Conservation (phyloP, 768 basidiomycete genomes). For the Amylocystis lapponica region DNA sequence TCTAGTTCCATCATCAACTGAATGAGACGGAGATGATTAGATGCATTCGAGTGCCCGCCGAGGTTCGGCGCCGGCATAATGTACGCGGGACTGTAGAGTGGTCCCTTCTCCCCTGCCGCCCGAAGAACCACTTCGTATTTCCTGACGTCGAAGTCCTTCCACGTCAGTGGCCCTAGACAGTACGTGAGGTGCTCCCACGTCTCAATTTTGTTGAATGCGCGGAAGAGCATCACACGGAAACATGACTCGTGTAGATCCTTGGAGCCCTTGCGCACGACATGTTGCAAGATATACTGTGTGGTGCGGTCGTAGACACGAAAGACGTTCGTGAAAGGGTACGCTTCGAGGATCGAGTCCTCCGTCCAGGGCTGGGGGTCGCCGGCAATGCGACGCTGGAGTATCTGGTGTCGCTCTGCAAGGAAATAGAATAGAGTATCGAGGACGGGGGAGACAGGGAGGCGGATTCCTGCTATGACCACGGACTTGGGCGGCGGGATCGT, state of each 20-base stretch:
- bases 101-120: slow-evolving; percentile 22
- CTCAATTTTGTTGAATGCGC: slow-evolving; percentile 61
- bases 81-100: slow-evolving; percentile 69
- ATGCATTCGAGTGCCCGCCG: slow-evolving; percentile 39
- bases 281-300: slow-evolving; percentile 59
- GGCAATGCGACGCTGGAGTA: slow-evolving; percentile 22
- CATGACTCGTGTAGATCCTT: slow-evolving; percentile 55
- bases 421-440: slow-evolving; percentile 27
- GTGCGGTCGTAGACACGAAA: slow-evolving; percentile 69
- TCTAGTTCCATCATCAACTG: slow-evolving; percentile 44
- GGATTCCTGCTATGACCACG: slow-evolving; percentile 18
- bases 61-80: slow-evolving; percentile 64
- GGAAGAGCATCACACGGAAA: slow-evolving; percentile 71
- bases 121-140: slow-evolving; percentile 50
- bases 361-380: slow-evolving; percentile 48
- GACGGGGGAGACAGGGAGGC: slow-evolving; percentile 18
- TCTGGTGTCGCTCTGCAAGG: slow-evolving; percentile 26
- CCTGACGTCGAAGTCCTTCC: slow-evolving; percentile 48
- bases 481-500: slow-evolving; percentile 4
- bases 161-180: slow-evolving; percentile 54
- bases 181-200: slow-evolving; percentile 61
- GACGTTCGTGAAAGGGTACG: slow-evolving; percentile 65
- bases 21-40: slow-evolving; percentile 57
- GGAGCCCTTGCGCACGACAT: slow-evolving; percentile 66
- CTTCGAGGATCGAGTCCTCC: slow-evolving; percentile 47